Evolutionary conservation across 352 stramenopile species (phyloP), one percentile per base, ranked within the genome.

Genomic region (Globisporangium iwayamae): DNA sequence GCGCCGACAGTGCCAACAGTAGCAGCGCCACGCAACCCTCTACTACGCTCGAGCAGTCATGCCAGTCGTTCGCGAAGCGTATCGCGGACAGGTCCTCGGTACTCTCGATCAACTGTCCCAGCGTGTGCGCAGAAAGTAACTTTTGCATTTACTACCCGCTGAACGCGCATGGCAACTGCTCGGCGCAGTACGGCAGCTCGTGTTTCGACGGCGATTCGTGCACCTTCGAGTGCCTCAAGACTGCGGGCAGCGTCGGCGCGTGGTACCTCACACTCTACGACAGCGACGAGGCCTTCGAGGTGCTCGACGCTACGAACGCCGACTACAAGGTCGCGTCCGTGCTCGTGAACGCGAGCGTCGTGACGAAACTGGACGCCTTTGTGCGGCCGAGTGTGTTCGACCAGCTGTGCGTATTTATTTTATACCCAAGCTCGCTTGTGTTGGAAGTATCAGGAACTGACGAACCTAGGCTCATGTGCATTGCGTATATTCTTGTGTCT

Each of bases 231-330:
- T 59, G 53, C 18, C 18, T 59, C 9, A 48, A 20, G n/a, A 48
- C 34, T 1, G 16, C 18, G 20, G 53, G 34, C 5, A 20, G 16
- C 34, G n/a, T 11, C 14, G n/a, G 18, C 53, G 4, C 34, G 8
- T 59, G 53, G 53, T 59, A 59, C 34, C 34, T 59, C 32, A 59
- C 53, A n/a, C 18, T 59, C 18, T 59, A 48, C 53, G 36, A 59
- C 53, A 39, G 36, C 18, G 50, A 41, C 22, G 25, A 56, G 22
- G 8, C 50, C 20, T 56, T 56, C 28, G 4, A 34, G 28, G 2
- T 11, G 3, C 22, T 56, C 10, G 50, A 34, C 30, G 22, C 50
- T 2, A 28, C 10, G 22, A 56, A 56, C 16, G 25, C 50, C 11
- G 13, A 7, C 20, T 36, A 56, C 16, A 28, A 20, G 13, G 28